Conservation (phyloP, 2,329 filamentous ascomycete species). For the Aspergillus ochraceus region DNA sequence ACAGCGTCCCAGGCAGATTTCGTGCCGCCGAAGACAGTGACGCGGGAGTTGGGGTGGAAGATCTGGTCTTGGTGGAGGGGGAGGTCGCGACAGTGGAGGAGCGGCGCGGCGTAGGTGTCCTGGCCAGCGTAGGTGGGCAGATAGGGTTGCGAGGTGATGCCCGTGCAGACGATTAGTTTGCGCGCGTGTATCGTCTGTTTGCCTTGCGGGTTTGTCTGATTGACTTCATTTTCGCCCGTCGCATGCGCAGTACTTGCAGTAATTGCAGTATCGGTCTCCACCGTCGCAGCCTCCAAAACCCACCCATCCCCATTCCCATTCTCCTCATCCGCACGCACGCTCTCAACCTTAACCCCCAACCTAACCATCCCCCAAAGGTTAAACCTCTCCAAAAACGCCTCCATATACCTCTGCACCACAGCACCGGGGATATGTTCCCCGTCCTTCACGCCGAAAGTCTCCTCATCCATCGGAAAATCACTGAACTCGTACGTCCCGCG, state of each 20-base stretch:
- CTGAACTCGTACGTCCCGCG: slow-evolving; percentile 71
- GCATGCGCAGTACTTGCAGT: too few species aligned
- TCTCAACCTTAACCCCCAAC: neutral
- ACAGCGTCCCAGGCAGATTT: slow-evolving; percentile 66
- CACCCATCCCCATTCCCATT: neutral
- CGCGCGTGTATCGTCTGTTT: slow-evolving; percentile 25
- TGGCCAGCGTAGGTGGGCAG: slow-evolving; percentile 54
- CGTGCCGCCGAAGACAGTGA: slow-evolving; percentile 57
- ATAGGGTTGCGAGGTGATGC: slow-evolving; percentile 59
- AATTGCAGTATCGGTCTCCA: neutral
- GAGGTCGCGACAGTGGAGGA: slow-evolving; percentile 62
- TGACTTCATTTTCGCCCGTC: too few species aligned
- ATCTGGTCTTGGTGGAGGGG: slow-evolving; percentile 35
- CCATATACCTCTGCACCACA: slow-evolving; percentile 58
- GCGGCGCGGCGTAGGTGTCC: slow-evolving; percentile 51
- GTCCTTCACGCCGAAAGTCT: slow-evolving; percentile 49
- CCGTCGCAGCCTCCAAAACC: neutral
- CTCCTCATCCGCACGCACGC: neutral
- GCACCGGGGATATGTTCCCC: slow-evolving; percentile 61
- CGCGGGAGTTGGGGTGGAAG: slow-evolving; percentile 32
- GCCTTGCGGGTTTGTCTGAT: too few species aligned
- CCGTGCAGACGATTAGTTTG: slow-evolving; percentile 63
- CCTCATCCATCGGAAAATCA: slow-evolving; percentile 69
- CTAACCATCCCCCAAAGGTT: slow-evolving; percentile 37
- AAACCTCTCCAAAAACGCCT: slow-evolving; percentile 56